Percentiles rank a stretch among this genome's conserved stretches.
phyloP scores from a whole-genome alignment of 805 yeast genomes.

The Saturnispora hagleri region DNA sequence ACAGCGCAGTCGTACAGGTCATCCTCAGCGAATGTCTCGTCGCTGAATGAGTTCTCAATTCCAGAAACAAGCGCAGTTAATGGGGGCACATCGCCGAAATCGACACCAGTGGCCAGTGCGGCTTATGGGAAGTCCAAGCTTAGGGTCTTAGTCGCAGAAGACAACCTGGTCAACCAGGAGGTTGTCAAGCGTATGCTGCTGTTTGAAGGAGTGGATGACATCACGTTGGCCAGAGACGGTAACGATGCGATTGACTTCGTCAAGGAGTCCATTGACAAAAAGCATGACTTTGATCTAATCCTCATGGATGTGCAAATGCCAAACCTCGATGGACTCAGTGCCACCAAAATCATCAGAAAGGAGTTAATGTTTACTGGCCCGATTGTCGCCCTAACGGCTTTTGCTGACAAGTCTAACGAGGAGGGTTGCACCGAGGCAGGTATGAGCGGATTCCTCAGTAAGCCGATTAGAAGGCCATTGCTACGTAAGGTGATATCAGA shows the following conservation, averaged over 20 bases:
- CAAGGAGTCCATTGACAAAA: constrained; percentile 34
- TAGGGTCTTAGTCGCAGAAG: constrained; percentile 82
- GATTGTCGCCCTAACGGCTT: constrained; percentile 90
- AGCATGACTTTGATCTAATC: constrained; percentile 53
- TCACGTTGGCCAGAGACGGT: constrained; percentile 84
- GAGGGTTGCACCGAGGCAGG: constrained; percentile 82
- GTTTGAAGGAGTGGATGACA: constrained; percentile 66
- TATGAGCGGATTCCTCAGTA: constrained; percentile 84
- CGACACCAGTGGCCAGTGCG: background rate
- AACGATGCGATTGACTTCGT: constrained; percentile 73
- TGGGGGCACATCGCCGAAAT: background rate
- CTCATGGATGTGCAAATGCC: constrained; percentile 99
- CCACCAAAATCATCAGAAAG: constrained; percentile 64
- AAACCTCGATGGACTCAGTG: constrained; percentile 76
- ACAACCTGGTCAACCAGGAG: constrained; percentile 88
- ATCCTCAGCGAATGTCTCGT: background rate
- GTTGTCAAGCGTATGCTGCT: constrained; percentile 83
- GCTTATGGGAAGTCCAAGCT: constrained; percentile 9
- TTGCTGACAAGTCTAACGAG: constrained; percentile 86
- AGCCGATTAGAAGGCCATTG: constrained; percentile 72
- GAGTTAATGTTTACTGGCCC: constrained; percentile 58
- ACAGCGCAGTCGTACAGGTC: constrained; percentile 34
- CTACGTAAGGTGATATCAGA: constrained; percentile 47
- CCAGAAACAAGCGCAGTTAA: background rate
- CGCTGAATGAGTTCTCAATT: background rate